These are phyloP conservation scores for Sparassis latifolia DNA, from an alignment of 1,284 basidiomycete species.

Conservation along the genomic window DNA sequence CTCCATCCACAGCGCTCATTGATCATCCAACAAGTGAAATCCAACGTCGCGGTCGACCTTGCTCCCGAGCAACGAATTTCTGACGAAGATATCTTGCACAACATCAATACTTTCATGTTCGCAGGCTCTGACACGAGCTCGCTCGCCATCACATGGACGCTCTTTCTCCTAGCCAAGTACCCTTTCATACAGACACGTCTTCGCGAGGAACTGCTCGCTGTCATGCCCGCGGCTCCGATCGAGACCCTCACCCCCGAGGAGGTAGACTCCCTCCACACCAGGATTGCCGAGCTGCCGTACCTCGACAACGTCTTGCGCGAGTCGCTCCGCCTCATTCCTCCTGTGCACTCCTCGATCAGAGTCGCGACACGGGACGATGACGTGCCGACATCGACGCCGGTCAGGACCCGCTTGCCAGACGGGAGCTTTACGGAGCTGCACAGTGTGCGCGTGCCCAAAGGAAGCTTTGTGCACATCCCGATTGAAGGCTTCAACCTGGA, in stretches of 20 bases:
- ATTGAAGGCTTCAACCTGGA: constrained; percentile 74
- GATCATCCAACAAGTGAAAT: constrained; percentile 47
- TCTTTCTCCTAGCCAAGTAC: constrained; percentile 62
- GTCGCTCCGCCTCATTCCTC: constrained; percentile 67
- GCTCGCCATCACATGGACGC: constrained; percentile 71
- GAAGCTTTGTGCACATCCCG: constrained; percentile 67
- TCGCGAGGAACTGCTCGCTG: constrained; percentile 49
- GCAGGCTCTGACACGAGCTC: constrained; percentile 83
- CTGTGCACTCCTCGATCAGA: constrained; percentile 74
- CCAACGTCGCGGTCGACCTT: constrained; percentile 60
- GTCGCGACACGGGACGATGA: constrained; percentile 70
- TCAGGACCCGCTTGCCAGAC: constrained; percentile 37
- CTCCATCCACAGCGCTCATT: not conserved
- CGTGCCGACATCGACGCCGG: constrained; percentile 62
- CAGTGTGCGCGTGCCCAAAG: constrained; percentile 54
- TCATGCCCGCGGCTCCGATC: constrained; percentile 32
- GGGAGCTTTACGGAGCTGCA: constrained; percentile 37
- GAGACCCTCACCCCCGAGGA: constrained; percentile 50
- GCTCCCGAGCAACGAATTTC: constrained; percentile 66
- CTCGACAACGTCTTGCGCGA: constrained; percentile 76
- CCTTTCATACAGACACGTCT: constrained; percentile 58
- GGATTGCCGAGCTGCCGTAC: constrained; percentile 58
- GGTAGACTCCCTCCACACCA: constrained; percentile 47
- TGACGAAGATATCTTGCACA: constrained; percentile 74
- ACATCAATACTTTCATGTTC: constrained; percentile 83